Percentiles rank a stretch among this genome's conserved stretches.
Evolutionary conservation across 2,329 filamentous ascomycete species (phyloP).

Genomic region (Aphanoascus verrucosus): DNA sequence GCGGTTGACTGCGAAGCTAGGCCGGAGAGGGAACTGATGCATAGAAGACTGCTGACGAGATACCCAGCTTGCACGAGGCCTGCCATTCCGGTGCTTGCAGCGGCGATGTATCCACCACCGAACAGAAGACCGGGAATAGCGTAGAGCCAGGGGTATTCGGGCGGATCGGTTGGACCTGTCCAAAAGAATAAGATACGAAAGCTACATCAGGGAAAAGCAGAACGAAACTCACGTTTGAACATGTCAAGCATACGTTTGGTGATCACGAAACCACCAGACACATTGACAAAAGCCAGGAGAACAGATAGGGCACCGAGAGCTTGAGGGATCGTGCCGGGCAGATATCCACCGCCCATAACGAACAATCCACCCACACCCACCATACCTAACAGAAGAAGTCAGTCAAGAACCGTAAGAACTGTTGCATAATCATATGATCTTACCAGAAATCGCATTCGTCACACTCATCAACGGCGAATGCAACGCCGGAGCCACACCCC

Average conservation of each 20-base stretch:
- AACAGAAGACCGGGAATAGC: conserved; percentile 66
- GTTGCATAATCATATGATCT: conserved; percentile 1
- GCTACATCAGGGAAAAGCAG: neutral
- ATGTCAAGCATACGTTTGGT: conserved; percentile 91
- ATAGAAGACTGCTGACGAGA: conserved; percentile 70
- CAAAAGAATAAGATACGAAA: neutral
- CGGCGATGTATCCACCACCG: conserved; percentile 68
- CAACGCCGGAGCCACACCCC: conserved; percentile 72
- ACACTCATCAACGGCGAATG: conserved; percentile 88
- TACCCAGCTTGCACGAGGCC: conserved; percentile 82
- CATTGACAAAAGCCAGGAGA: conserved; percentile 75
- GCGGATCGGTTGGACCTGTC: conserved; percentile 64
- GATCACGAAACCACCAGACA: conserved; percentile 80
- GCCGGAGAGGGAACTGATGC: conserved; percentile 70
- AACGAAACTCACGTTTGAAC: conserved; percentile 56
- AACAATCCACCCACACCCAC: conserved; percentile 82
- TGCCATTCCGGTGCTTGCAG: conserved; percentile 68
- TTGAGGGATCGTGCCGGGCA: conserved; percentile 70
- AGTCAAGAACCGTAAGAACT: conserved; percentile 14
- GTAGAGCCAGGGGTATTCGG: conserved; percentile 82
- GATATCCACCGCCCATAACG: conserved; percentile 70
- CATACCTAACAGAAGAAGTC: conserved; percentile 45
- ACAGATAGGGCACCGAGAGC: conserved; percentile 68
- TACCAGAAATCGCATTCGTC: conserved; percentile 80
- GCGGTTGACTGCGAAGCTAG: conserved; percentile 75